These are phyloP conservation scores for Barbarea vulgaris DNA, from an alignment of 345 rosid species.

Conservation along the genomic window DNA sequence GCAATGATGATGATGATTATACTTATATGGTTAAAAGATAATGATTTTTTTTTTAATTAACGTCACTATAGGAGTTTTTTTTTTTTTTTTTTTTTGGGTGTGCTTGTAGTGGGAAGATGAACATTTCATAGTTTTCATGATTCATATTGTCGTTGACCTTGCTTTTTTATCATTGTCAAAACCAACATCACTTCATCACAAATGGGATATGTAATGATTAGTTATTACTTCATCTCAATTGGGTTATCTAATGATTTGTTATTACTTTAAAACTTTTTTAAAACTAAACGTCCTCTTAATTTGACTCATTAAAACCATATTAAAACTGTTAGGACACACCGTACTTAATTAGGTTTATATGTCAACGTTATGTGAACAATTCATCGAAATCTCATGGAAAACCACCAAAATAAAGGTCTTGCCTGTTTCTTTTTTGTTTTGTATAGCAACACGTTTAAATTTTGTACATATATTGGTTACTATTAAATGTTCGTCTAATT, in stretches of 20 bases:
- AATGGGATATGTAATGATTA: constrained; percentile 25
- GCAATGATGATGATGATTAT: constrained; percentile 25
- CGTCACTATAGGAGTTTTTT: constrained; percentile 20
- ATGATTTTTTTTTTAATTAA: not conserved
- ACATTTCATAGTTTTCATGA: constrained; percentile 24
- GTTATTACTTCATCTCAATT: constrained; percentile 6
- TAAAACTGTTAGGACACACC: not conserved
- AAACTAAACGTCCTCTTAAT: constrained; percentile 31
- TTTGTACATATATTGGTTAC: not conserved
- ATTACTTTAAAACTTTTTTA: not conserved
- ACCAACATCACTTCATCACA: constrained; percentile 31
- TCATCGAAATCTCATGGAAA: constrained; percentile 5
- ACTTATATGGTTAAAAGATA: constrained; percentile 33
- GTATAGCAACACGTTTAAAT: constrained; percentile 17
- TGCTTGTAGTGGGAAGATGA: constrained; percentile 42
- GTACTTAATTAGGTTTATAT: constrained; percentile 9
- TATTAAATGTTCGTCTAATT: not conserved
- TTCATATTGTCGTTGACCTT: constrained; percentile 42
- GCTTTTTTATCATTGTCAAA: constrained; percentile 17
- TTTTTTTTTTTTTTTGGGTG: constrained; percentile 11
- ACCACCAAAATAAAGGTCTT: constrained; percentile 12
- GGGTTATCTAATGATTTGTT: constrained; percentile 26
- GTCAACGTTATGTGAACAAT: constrained; percentile 18
- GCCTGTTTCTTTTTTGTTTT: constrained; percentile 12
- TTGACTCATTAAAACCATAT: constrained; percentile 30